Base-by-base conservation (phyloP, 176 grass and related monocot species). In the Oryza glaberrima region DNA sequence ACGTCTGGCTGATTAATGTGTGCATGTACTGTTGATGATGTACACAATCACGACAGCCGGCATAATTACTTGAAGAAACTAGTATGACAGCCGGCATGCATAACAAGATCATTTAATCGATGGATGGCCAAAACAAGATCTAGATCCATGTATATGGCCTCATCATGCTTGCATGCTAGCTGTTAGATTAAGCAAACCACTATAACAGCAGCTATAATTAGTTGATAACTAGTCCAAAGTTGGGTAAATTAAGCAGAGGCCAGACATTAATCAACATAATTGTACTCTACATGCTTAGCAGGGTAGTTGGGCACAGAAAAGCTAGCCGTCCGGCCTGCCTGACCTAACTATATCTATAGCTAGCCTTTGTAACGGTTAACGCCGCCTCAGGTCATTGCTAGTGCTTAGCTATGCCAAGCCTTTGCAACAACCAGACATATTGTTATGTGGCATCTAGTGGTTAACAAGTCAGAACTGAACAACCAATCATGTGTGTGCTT, bases 181-280 rank as follows among this genome's bases (percentile, higher is more conserved):
- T 71, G 48, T 52, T n/a, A 19, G n/a, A 81, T 56, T 58, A 69
- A 80, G 70, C 43, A 48, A 28, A 19, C 56, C 5, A 78, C 48
- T 5, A 51, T 5, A 51, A 54, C 16, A 19, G 51, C 51, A 1
- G 51, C 52, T 56, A 56, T 48, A 14, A 10, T 78, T 35, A 14
- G 11, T 10, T 11, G 20, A 16, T 23, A 54, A 54, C 51, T 56
- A 56, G 19, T 19, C 7, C 2, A 56, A 3, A 4, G 48, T 51
- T 12, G 3, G 48, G 13, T 4, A 17, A 54, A 16, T 16, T 56
- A 56, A 56, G 52, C 5, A 19, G 14, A 49, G 47, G 46, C 67
- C 79, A 11, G 78, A 43, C 49, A 82, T 68, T 38, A 61, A 47
- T 47, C 38, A 73, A 60, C 81, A 64, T 61, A 72, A 23, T 49